These are phyloP conservation scores for Boeremia lycopersici DNA, from an alignment of 2,329 filamentous ascomycete species.

Conservation along the genomic window DNA sequence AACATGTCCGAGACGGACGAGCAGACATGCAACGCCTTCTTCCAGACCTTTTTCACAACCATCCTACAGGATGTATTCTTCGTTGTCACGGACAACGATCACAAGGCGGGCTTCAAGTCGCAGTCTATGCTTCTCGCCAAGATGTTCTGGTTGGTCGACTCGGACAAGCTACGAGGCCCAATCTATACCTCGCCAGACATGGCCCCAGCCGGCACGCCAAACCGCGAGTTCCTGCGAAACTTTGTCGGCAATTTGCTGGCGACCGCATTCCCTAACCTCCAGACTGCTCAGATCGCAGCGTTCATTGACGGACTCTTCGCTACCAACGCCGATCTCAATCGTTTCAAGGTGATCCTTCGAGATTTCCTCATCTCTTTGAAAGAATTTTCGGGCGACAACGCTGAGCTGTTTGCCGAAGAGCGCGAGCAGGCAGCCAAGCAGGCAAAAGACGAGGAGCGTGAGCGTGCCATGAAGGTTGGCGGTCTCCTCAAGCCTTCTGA, in stretches of 20 bases:
- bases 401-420: slow-evolving; percentile 91
- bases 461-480: slow-evolving; percentile 92
- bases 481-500: slow-evolving; percentile 97
- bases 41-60: slow-evolving; percentile 94
- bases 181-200: slow-evolving; percentile 82
- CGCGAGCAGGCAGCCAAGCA: slow-evolving; percentile 90
- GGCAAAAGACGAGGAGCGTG: slow-evolving; percentile 84
- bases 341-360: slow-evolving; percentile 93
- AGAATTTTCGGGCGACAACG: slow-evolving; percentile 94
- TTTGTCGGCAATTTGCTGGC: slow-evolving; percentile 86
- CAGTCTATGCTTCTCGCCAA: slow-evolving; percentile 92
- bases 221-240: slow-evolving; percentile 86
- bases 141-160: slow-evolving; percentile 94
- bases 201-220: slow-evolving; percentile 80
- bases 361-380: slow-evolving; percentile 98
- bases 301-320: slow-evolving; percentile 92
- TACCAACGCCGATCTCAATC: slow-evolving; percentile 85
- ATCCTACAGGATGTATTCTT: slow-evolving; percentile 99
- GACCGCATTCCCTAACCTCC: slow-evolving; percentile 91
- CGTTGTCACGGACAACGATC: slow-evolving; percentile 94
- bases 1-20: slow-evolving; percentile 94
- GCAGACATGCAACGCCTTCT: slow-evolving; percentile 89
- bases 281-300: slow-evolving; percentile 80
- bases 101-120: slow-evolving; percentile 99
- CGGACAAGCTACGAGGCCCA: slow-evolving; percentile 88